Evolutionary conservation across 2,329 filamentous ascomycete genomes (phyloP), one percentile per base, ranked within the genome.

Genomic region (Amphichorda felina): DNA sequence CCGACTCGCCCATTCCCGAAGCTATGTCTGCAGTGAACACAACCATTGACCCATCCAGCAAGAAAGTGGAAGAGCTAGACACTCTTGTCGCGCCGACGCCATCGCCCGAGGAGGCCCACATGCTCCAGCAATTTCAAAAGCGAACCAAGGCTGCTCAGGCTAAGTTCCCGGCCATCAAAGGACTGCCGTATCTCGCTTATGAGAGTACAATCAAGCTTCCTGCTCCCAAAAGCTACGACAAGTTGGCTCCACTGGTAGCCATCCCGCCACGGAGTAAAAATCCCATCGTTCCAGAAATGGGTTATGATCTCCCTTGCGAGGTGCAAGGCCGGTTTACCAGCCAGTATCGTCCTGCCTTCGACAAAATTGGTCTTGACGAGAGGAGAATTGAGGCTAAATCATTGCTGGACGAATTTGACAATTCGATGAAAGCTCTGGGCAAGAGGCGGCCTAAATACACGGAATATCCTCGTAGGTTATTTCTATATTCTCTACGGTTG

Each of bases 361-460:
- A 61, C 16, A 59, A 56, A 35, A 47, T 45, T 21, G 62, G 60
- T 1, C 44, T 64, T 7, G 61, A 65, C 29, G 61, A 64, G 38
- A 51, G 62, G 22, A 55, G 54, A 14, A 47, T 50, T 13, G 62
- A 66, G 40, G 59, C 60, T 13, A 59, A 60, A 36, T 37, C 41
- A 4, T 38, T 62, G 3, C 43, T 66, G 16, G 57, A 61, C 28
- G 54, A 62, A 22, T 66, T 60, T 41, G 59, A 64, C 28, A 51
- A 45, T 28, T 52, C 56, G 8, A 65, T 66, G 61, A 56, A 50
- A 34, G 45, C 43, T 3, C 42, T 65, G 30, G 62, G 61, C 13
- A 61, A 60, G 43, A 53, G 60, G 16, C 55, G 61, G 15, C 62
- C 62, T 2, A 65, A 65, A 38, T 65, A 65, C 38, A 63, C 62